phyloP scores from a whole-genome alignment of 2,329 filamentous ascomycete species.

The Xylariaceae sp. region DNA sequence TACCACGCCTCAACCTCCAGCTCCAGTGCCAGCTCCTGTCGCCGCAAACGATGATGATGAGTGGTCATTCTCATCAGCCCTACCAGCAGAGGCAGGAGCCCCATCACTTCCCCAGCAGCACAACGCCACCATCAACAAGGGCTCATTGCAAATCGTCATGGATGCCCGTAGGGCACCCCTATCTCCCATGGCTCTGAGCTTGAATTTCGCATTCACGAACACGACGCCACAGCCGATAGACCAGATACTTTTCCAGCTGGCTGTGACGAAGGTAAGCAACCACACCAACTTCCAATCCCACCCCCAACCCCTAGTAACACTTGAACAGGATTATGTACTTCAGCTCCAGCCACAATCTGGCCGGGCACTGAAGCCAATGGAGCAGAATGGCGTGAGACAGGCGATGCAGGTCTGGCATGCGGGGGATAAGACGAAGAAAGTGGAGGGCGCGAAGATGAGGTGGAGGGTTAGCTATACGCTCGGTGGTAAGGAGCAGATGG shows the following conservation, averaged over 20 bases:
- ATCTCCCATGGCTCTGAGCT: constrained; percentile 55
- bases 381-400: constrained; percentile 73
- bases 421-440: constrained; percentile 63
- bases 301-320: not conserved
- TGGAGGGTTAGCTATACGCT: constrained; percentile 83
- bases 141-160: constrained; percentile 69
- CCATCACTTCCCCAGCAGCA: constrained; percentile 50
- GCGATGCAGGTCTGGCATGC: constrained; percentile 71
- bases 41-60: constrained; percentile 70
- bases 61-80: constrained; percentile 86
- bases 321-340: constrained; percentile 67
- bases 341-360: constrained; percentile 83
- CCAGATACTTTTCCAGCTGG: constrained; percentile 85
- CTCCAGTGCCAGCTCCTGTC: constrained; percentile 15
- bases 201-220: constrained; percentile 82
- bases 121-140: constrained; percentile 67
- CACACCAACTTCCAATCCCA: constrained; percentile 2
- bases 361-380: constrained; percentile 68
- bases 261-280: constrained; percentile 77
- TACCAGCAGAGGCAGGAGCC: constrained; percentile 53
- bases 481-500: constrained; percentile 62
- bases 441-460: constrained; percentile 78
- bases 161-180: constrained; percentile 58
- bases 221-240: constrained; percentile 65
- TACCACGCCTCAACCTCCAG: constrained; percentile 31